phyloP scores from a whole-genome alignment of 2,329 filamentous ascomycete species.

The Penicillium palitans region DNA sequence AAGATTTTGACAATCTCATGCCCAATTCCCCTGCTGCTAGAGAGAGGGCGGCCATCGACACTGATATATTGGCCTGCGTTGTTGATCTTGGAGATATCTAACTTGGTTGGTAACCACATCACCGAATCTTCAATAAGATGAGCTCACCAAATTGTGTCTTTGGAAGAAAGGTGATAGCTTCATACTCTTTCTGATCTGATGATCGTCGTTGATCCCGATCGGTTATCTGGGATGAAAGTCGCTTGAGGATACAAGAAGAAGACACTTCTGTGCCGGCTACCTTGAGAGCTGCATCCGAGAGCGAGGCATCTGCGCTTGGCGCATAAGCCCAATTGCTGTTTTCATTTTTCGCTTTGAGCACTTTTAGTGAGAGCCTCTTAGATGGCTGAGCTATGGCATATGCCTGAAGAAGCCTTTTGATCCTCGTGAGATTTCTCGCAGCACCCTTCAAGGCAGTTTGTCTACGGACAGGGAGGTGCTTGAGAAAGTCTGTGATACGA shows the following conservation, averaged over 20 bases:
- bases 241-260: conserved; percentile 48
- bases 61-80: conserved; percentile 53
- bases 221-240: conserved; percentile 29
- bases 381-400: conserved; percentile 61
- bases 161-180: conserved; percentile 53
- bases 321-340: conserved; percentile 62
- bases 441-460: conserved; percentile 55
- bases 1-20: conserved; percentile 55
- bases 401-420: conserved; percentile 56
- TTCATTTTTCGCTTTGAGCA: conserved; percentile 61
- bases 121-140: neutral
- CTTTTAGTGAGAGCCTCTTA: conserved; percentile 56
- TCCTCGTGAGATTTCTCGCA: conserved; percentile 50
- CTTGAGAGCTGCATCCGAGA: conserved; percentile 58
- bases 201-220: neutral
- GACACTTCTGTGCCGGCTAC: conserved; percentile 56
- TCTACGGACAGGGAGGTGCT: conserved; percentile 59
- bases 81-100: conserved; percentile 41
- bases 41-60: conserved; percentile 59
- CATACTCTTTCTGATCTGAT: conserved; percentile 35
- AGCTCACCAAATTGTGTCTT: conserved; percentile 41
- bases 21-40: conserved; percentile 49
- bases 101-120: conserved; percentile 20
- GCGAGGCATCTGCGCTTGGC: conserved; percentile 49
- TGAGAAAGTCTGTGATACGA: conserved; percentile 57